Percentiles rank a stretch among this genome's conserved stretches.
phyloP scores from a whole-genome alignment of 305 asterid species.

The Fraxinus xanthoxyloides region DNA sequence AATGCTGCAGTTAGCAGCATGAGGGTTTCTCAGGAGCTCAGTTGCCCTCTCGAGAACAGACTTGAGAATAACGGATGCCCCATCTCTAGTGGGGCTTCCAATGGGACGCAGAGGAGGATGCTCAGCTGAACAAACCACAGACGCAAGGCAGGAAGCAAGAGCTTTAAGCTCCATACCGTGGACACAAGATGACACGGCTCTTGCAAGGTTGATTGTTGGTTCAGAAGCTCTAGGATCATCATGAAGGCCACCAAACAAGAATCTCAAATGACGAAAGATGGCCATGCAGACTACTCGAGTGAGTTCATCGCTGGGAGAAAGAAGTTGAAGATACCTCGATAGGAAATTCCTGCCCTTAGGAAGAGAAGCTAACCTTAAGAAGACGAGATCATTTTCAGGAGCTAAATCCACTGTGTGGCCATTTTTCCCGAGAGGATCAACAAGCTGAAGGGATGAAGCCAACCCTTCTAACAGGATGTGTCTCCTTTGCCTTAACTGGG shows the following conservation, averaged over 20 bases:
- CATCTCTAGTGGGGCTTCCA: conserved; percentile 68
- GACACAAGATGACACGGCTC: conserved; percentile 43
- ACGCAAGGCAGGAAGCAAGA: conserved; percentile 72
- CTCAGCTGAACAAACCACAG: conserved; percentile 66
- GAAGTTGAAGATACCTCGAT: conserved; percentile 50
- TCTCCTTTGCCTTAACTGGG: conserved; percentile 53
- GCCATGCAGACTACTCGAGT: conserved; percentile 69
- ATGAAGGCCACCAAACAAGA: conserved; percentile 54
- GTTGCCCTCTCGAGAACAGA: conserved; percentile 70
- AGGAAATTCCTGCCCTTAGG: conserved; percentile 71
- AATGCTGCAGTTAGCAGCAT: conserved; percentile 46
- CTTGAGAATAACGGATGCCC: conserved; percentile 58
- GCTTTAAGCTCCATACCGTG: conserved; percentile 58
- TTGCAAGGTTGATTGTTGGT: conserved; percentile 41
- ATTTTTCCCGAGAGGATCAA: conserved; percentile 59
- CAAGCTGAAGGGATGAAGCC: conserved; percentile 67
- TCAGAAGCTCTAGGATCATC: conserved; percentile 35
- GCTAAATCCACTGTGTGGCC: conserved; percentile 49
- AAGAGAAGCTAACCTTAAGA: conserved; percentile 60
- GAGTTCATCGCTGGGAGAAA: conserved; percentile 54
- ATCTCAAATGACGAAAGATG: conserved; percentile 68
- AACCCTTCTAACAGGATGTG: conserved; percentile 62
- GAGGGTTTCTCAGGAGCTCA: conserved; percentile 59
- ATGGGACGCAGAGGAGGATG: conserved; percentile 69
- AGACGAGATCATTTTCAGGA: conserved; percentile 54